phyloP scores from a whole-genome alignment of 2,329 filamentous ascomycete species.

The Neofusicoccum parvum region DNA sequence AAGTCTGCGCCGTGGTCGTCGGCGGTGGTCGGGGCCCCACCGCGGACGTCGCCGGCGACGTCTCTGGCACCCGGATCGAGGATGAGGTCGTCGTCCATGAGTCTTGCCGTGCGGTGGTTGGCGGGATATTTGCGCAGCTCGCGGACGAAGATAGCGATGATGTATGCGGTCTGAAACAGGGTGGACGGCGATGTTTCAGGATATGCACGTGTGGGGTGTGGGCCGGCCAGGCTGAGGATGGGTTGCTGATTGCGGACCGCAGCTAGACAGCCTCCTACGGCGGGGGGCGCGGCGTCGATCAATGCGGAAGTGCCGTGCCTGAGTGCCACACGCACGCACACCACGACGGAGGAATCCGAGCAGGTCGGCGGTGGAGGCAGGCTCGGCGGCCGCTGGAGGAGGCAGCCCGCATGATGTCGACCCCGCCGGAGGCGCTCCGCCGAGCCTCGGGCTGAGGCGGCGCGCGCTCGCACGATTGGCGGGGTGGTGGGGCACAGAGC shows the following conservation, averaged over 20 bases:
- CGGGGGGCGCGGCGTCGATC: neutral
- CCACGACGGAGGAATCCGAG: too few relatives aligned
- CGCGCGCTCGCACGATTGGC: neutral
- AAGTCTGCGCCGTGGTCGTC: constrained; percentile 8
- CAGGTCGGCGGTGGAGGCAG: too few relatives aligned
- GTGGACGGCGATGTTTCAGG: neutral
- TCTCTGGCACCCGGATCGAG: neutral
- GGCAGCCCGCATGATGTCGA: neutral
- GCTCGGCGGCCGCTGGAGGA: neutral
- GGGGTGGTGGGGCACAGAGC: constrained; percentile 1
- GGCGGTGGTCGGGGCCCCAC: neutral
- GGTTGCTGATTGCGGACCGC: neutral
- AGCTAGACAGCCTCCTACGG: neutral
- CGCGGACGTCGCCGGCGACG: neutral
- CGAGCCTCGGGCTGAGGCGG: neutral
- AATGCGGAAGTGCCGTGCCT: neutral
- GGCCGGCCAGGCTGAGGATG: neutral
- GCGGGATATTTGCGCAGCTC: constrained; percentile 4
- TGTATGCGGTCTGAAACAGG: neutral
- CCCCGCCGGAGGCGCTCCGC: constrained; percentile 1
- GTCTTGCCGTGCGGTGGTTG: neutral
- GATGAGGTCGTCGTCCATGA: neutral
- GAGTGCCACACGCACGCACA: too few relatives aligned
- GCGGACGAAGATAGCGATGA: neutral
- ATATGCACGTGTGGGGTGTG: neutral